phyloP scores from a whole-genome alignment of 192 early-diverging fungal genomes.

The Entomortierella lignicola region DNA sequence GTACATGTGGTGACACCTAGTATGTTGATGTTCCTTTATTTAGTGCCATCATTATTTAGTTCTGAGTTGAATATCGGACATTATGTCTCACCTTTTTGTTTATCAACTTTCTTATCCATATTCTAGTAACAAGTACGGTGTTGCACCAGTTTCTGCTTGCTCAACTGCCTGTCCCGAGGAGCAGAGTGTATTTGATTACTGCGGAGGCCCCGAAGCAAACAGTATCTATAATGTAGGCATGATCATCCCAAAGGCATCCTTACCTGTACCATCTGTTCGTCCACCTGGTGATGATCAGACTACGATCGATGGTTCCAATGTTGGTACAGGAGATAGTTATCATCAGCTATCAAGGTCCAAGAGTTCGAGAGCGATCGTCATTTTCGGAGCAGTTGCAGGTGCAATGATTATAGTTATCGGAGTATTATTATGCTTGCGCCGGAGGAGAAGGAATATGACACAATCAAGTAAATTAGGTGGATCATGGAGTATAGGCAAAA shows the following conservation, averaged over 20 bases:
- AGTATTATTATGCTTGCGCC: slow-evolving; percentile 8
- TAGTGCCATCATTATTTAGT: background rate
- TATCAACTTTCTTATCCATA: background rate
- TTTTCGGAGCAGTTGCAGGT: slow-evolving; percentile 11
- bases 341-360: background rate
- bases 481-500: background rate
- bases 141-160: slow-evolving; percentile 22
- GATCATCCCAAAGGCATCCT: slow-evolving; percentile 13
- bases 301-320: slow-evolving; percentile 2
- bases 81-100: too few species aligned
- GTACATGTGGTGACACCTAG: slow-evolving; percentile 48
- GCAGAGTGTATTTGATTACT: slow-evolving; percentile 37
- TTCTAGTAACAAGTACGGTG: slow-evolving; percentile 38
- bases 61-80: background rate
- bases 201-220: slow-evolving; percentile 39
- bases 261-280: slow-evolving; percentile 17
- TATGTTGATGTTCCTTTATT: slow-evolving; percentile 5
- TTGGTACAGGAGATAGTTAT: background rate
- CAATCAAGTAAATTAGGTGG: background rate
- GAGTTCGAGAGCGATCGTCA: background rate
- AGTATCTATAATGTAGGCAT: slow-evolving; percentile 22
- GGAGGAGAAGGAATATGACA: slow-evolving; percentile 1
- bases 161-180: slow-evolving; percentile 31
- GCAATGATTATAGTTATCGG: slow-evolving; percentile 8
- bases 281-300: background rate